These are phyloP conservation scores for Melaleuca alternifolia DNA, from an alignment of 345 rosid species.

Conservation along the genomic window DNA sequence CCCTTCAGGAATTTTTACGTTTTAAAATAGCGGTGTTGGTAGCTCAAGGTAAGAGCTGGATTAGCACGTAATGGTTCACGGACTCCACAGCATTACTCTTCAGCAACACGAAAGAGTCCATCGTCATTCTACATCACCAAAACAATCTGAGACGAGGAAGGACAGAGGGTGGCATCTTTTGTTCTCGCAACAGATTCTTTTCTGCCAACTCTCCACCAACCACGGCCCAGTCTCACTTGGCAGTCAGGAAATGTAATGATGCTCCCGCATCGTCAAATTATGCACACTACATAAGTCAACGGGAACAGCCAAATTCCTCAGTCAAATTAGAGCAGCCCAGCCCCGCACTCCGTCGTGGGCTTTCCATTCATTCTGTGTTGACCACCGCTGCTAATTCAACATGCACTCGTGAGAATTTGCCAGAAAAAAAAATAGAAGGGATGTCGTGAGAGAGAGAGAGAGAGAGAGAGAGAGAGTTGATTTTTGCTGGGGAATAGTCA, in stretches of 20 bases:
- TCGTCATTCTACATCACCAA: not conserved
- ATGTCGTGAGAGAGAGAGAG: not conserved
- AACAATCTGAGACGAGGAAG: not conserved
- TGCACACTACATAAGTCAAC: not conserved
- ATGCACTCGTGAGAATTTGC: not conserved
- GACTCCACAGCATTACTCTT: not conserved
- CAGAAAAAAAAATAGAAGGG: not conserved
- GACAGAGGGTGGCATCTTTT: not conserved
- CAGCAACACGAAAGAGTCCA: not conserved
- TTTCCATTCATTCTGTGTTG: not conserved
- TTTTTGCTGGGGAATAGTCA: not conserved
- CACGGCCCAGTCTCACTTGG: not conserved
- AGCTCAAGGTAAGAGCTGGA: too few species aligned
- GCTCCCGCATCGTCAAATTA: not conserved
- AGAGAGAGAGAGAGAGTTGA: not conserved
- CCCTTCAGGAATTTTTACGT: too few species aligned
- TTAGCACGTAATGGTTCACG: not conserved
- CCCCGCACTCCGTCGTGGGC: not conserved
- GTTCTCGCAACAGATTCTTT: not conserved
- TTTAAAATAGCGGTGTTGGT: too few species aligned
- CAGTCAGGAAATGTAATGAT: not conserved
- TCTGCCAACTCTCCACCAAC: not conserved
- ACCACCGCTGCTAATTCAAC: not conserved
- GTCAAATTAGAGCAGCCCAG: slow-evolving; percentile 3
- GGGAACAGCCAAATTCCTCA: not conserved